Conservation (phyloP, 1,139 yeast genomes). For the Zygoascus sp. region DNA sequence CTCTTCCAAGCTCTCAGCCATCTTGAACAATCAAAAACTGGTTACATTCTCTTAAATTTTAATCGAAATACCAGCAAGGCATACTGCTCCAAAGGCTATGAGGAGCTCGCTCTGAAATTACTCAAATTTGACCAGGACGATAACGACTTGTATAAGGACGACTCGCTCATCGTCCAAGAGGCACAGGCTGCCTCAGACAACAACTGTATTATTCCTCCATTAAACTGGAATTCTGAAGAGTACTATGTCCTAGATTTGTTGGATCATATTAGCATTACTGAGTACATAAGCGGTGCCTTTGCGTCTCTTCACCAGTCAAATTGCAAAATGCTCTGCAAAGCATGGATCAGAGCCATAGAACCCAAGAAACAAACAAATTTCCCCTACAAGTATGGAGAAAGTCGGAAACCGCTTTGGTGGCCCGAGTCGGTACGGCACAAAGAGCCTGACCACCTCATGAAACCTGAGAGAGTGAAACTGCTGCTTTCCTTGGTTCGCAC, state of each 20-base stretch:
- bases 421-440: constrained; percentile 54
- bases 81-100: constrained; percentile 1
- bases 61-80: not conserved
- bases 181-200: not conserved
- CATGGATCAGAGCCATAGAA: constrained; percentile 62
- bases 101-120: not conserved
- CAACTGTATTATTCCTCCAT: not conserved
- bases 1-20: not conserved
- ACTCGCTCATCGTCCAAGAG: not conserved
- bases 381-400: constrained; percentile 56
- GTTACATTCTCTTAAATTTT: constrained; percentile 4
- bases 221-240: not conserved
- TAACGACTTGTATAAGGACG: not conserved
- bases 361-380: constrained; percentile 61
- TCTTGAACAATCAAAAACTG: not conserved
- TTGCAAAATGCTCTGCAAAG: constrained; percentile 60
- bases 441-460: constrained; percentile 71
- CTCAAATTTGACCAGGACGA: not conserved
- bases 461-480: constrained; percentile 45
- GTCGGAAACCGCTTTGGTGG: constrained; percentile 67
- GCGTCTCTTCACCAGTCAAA: constrained; percentile 47
- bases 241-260: not conserved
- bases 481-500: not conserved
- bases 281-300: constrained; percentile 3
- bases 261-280: not conserved